Conservation (phyloP, 352 stramenopile species). For the Phytophthora foliorum region DNA sequence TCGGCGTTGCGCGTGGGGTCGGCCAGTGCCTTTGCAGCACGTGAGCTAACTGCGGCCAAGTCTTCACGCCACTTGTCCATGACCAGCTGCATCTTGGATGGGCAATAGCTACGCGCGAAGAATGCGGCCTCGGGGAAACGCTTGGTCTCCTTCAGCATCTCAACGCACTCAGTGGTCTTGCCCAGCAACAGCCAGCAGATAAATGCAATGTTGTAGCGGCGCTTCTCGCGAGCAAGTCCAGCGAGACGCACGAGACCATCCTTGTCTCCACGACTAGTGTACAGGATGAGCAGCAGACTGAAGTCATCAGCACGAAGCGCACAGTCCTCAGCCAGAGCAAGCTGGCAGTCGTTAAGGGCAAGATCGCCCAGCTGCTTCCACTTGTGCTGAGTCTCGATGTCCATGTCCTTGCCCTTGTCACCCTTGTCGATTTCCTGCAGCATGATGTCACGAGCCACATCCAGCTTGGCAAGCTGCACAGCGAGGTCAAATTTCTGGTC, state of each 20-base stretch:
- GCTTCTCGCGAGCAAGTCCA: slow-evolving; percentile 84
- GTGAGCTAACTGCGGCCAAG: slow-evolving; percentile 83
- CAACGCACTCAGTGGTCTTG: slow-evolving; percentile 96
- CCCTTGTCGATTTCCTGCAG: slow-evolving; percentile 84
- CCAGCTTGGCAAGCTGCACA: slow-evolving; percentile 97
- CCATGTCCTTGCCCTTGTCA: slow-evolving; percentile 82
- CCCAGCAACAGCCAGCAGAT: slow-evolving; percentile 96
- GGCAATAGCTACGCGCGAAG: slow-evolving; percentile 98
- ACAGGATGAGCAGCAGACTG: slow-evolving; percentile 97
- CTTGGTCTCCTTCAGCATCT: slow-evolving; percentile 96
- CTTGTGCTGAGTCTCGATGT: slow-evolving; percentile 97
- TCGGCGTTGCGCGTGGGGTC: slow-evolving; percentile 93
- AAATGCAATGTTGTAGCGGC: slow-evolving; percentile 97
- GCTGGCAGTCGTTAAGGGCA: slow-evolving; percentile 93
- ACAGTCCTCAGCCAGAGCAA: slow-evolving; percentile 96
- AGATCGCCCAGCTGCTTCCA: slow-evolving; percentile 98
- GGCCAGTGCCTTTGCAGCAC: slow-evolving; percentile 95
- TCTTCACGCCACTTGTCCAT: slow-evolving; percentile 98
- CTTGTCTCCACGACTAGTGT: slow-evolving; percentile 96
- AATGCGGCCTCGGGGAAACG: slow-evolving; percentile 98
- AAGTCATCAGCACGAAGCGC: slow-evolving; percentile 97
- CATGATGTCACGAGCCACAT: slow-evolving; percentile 96
- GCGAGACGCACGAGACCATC: slow-evolving; percentile 93
- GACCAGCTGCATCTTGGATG: slow-evolving; percentile 95
- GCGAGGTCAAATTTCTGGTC: slow-evolving; percentile 99